A percentile compares a stretch with the other conserved stretches of the same genome.
These are phyloP conservation scores for Mercurialis annua DNA, from an alignment of 345 rosid species.

Conservation along the genomic window DNA sequence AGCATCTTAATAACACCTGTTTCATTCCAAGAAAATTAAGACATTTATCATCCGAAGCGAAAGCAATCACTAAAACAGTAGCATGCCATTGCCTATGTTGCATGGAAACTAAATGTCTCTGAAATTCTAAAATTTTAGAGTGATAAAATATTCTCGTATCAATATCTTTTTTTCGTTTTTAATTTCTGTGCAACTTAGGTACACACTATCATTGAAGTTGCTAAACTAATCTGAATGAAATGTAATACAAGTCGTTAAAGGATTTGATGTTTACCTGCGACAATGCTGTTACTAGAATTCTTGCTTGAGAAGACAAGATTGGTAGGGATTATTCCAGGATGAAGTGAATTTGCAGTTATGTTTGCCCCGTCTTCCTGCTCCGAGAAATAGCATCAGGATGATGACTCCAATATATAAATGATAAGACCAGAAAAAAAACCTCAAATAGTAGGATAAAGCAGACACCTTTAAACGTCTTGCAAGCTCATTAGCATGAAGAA, in stretches of 20 bases:
- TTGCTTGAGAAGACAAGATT: slow-evolving; percentile 39
- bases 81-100: too few species aligned
- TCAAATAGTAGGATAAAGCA: not conserved
- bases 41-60: too few species aligned
- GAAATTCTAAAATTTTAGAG: too few species aligned
- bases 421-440: too few species aligned
- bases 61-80: too few species aligned
- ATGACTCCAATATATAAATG: too few species aligned
- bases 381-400: not conserved
- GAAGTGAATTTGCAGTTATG: slow-evolving; percentile 66
- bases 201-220: not conserved
- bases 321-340: slow-evolving; percentile 63
- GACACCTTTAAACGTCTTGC: slow-evolving; percentile 10
- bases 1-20: slow-evolving; percentile 36
- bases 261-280: slow-evolving; percentile 30
- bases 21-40: not conserved
- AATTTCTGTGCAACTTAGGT: not conserved
- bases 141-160: too few species aligned
- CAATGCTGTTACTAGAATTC: not conserved
- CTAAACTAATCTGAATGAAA: not conserved
- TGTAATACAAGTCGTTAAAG: not conserved
- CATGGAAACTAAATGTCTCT: too few species aligned
- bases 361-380: slow-evolving; percentile 53
- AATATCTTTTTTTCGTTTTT: too few species aligned
- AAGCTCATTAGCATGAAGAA: slow-evolving; percentile 5